A percentile compares a stretch with the other conserved stretches of the same genome.
Conservation (phyloP, 805 yeast genomes). For the Yarrowia sp. region DNA sequence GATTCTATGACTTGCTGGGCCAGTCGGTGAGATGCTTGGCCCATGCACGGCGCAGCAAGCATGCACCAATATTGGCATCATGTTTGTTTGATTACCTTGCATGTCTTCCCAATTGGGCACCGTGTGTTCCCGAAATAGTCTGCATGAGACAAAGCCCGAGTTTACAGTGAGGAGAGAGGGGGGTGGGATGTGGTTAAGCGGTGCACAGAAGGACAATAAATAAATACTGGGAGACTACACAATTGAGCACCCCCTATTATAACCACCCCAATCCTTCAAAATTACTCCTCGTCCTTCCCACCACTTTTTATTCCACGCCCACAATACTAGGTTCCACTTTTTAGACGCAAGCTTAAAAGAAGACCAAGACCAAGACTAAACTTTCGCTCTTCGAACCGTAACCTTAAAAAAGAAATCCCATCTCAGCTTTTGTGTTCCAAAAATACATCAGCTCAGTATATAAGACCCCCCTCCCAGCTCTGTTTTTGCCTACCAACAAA, state of each 20-base stretch:
- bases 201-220: background rate
- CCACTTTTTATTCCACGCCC: too few relatives aligned
- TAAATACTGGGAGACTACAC: background rate
- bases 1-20: constrained; percentile 1
- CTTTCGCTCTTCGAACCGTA: background rate
- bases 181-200: background rate
- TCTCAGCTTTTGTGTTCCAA: background rate
- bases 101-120: constrained; percentile 15
- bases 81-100: constrained; percentile 33
- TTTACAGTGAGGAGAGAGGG: background rate
- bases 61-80: constrained; percentile 24
- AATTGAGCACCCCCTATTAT: too few relatives aligned
- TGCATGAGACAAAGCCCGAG: constrained; percentile 15
- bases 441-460: constrained; percentile 18
- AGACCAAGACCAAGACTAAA: background rate
- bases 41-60: constrained; percentile 38
- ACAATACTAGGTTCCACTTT: too few relatives aligned
- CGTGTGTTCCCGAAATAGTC: constrained; percentile 21
- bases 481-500: background rate
- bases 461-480: constrained; percentile 4
- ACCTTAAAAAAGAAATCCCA: constrained; percentile 11
- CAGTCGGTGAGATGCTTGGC: background rate
- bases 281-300: too few relatives aligned
- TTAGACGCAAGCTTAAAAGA: background rate
- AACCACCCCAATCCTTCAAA: too few relatives aligned